Conservation (phyloP, 352 stramenopile genomes). For the Aphanomyces euteiches region DNA sequence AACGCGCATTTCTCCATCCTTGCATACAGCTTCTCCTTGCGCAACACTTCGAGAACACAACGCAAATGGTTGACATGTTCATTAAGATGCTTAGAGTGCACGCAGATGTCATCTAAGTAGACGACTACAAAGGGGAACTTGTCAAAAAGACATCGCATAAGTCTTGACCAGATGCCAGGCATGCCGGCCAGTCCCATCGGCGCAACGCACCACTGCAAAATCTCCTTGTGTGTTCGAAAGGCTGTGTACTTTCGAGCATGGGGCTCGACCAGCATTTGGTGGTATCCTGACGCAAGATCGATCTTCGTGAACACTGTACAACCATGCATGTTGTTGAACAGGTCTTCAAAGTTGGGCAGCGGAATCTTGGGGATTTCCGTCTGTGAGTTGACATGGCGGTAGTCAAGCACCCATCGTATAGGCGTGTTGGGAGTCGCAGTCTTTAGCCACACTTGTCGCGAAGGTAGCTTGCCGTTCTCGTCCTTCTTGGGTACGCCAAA, state of each 20-base stretch:
- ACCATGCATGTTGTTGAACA: slow-evolving; percentile 31
- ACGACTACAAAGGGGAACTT: slow-evolving; percentile 18
- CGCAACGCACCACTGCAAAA: slow-evolving; percentile 17
- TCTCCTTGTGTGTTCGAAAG: slow-evolving; percentile 27
- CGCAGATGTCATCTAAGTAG: slow-evolving; percentile 27
- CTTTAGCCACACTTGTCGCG: slow-evolving; percentile 22
- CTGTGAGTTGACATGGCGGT: background rate
- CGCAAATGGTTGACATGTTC: slow-evolving; percentile 15
- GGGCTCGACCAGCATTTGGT: slow-evolving; percentile 4
- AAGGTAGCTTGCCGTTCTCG: slow-evolving; percentile 27
- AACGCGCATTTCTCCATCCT: too few species aligned
- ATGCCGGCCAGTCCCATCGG: slow-evolving; percentile 24
- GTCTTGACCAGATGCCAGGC: slow-evolving; percentile 7
- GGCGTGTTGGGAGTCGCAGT: slow-evolving; percentile 2
- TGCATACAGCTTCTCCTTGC: too few species aligned
- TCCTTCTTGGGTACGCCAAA: slow-evolving; percentile 36
- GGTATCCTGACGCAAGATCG: slow-evolving; percentile 4
- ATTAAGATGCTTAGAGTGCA: slow-evolving; percentile 9
- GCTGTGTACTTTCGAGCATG: slow-evolving; percentile 26
- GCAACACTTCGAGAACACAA: background rate
- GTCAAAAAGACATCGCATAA: slow-evolving; percentile 19
- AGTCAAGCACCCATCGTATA: background rate
- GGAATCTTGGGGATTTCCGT: slow-evolving; percentile 30
- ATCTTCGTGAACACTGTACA: slow-evolving; percentile 15
- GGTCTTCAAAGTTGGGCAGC: slow-evolving; percentile 31